Conservation (phyloP, 2,329 filamentous ascomycete species). For the Nemania sp. region DNA sequence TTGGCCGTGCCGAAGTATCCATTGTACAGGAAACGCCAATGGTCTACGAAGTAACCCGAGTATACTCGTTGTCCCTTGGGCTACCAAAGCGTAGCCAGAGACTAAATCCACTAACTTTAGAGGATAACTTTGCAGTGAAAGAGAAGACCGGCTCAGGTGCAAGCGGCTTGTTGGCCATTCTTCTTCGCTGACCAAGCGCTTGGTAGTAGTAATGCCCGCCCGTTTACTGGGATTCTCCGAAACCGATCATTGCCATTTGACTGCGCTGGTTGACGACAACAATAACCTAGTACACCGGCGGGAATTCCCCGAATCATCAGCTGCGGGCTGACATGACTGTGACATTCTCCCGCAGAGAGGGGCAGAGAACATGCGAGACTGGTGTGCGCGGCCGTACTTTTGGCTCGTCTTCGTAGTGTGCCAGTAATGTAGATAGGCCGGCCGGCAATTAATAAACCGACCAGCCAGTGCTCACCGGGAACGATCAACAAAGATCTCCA, state of each 20-base stretch:
- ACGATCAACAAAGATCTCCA: constrained; percentile 8
- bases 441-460: constrained; percentile 23
- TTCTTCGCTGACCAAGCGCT: not conserved
- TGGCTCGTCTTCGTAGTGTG: too few species aligned
- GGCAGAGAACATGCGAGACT: constrained; percentile 1
- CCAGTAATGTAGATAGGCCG: constrained; percentile 19
- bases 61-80: not conserved
- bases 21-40: too few species aligned
- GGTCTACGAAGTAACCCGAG: too few species aligned
- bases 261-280: not conserved
- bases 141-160: too few species aligned
- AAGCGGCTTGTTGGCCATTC: not conserved
- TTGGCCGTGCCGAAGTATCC: too few species aligned
- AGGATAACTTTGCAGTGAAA: not conserved
- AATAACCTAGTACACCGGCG: constrained; percentile 1
- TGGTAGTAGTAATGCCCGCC: not conserved
- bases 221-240: constrained; percentile 1
- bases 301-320: constrained; percentile 18
- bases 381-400: constrained; percentile 2
- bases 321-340: constrained; percentile 13
- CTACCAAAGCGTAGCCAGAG: not conserved
- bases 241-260: not conserved
- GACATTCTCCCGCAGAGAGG: constrained; percentile 4
- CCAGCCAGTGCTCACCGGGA: not conserved
- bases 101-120: not conserved